These are phyloP conservation scores for Plectosphaerella plurivora DNA, from an alignment of 2,329 filamentous ascomycete genomes.

Conservation along the genomic window DNA sequence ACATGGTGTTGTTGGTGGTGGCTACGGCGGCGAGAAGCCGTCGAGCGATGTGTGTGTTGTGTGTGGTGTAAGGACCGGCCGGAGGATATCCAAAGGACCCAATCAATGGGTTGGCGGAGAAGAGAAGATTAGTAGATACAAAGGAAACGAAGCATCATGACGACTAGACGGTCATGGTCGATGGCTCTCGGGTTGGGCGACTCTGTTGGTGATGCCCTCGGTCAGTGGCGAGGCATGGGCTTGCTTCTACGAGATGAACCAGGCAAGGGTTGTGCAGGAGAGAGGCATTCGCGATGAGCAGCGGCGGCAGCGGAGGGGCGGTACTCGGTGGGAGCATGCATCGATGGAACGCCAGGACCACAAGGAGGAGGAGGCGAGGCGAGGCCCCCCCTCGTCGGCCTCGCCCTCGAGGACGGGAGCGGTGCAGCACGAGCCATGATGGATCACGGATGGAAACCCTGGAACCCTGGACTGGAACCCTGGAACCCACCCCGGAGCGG, in stretches of 20 bases:
- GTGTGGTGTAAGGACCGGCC: constrained; percentile 14
- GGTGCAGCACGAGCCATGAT: too few species aligned
- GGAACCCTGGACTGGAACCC: too few species aligned
- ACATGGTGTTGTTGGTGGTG: constrained; percentile 33
- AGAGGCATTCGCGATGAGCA: too few species aligned
- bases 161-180: constrained; percentile 13
- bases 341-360: not conserved
- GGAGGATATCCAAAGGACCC: constrained; percentile 30
- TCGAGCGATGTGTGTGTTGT: constrained; percentile 2
- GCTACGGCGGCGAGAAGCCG: constrained; percentile 9
- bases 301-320: too few species aligned
- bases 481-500: too few species aligned
- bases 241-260: too few species aligned
- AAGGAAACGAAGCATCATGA: constrained; percentile 12
- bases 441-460: too few species aligned
- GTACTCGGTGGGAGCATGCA: too few species aligned
- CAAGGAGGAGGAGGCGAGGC: too few species aligned
- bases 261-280: too few species aligned
- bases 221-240: not conserved
- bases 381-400: too few species aligned
- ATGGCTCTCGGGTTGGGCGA: not conserved
- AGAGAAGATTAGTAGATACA: constrained; percentile 21
- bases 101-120: constrained; percentile 39
- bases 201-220: not conserved
- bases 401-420: too few species aligned